These are phyloP conservation scores for Boletus vinaceobasis DNA, from an alignment of 768 basidiomycete genomes.

Conservation along the genomic window DNA sequence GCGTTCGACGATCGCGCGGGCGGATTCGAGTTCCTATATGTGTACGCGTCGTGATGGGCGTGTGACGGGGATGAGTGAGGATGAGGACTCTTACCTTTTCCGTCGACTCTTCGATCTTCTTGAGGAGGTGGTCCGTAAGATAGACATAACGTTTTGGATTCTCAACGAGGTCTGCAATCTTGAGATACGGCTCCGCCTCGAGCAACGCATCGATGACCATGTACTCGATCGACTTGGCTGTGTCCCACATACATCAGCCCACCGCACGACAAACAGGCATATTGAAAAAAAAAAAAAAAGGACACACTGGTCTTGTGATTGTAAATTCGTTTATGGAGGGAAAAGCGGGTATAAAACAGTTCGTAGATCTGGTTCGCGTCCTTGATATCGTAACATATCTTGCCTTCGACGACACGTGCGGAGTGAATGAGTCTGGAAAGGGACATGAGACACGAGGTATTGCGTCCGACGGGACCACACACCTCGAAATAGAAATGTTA, in stretches of 20 bases:
- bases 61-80: too few species aligned
- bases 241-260: not conserved
- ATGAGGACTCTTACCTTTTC: constrained; percentile 20
- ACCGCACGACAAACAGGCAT: not conserved
- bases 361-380: constrained; percentile 75
- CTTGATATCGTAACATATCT: constrained; percentile 82
- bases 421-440: constrained; percentile 61
- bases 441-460: not conserved
- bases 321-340: constrained; percentile 80
- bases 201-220: constrained; percentile 84
- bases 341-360: constrained; percentile 70
- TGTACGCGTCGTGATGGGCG: not conserved
- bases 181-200: constrained; percentile 59
- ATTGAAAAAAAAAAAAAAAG: not conserved
- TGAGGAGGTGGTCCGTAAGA: constrained; percentile 68
- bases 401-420: constrained; percentile 66
- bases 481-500: constrained; percentile 49
- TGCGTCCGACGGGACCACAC: not conserved
- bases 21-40: constrained; percentile 51
- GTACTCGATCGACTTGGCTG: constrained; percentile 75
- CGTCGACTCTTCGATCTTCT: constrained; percentile 52
- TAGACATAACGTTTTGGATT: constrained; percentile 58
- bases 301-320: constrained; percentile 61
- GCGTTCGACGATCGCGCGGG: constrained; percentile 61
- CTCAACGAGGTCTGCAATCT: constrained; percentile 54